Conservation (phyloP, 2,329 filamentous ascomycete genomes). For the Epicoccum nigrum region DNA sequence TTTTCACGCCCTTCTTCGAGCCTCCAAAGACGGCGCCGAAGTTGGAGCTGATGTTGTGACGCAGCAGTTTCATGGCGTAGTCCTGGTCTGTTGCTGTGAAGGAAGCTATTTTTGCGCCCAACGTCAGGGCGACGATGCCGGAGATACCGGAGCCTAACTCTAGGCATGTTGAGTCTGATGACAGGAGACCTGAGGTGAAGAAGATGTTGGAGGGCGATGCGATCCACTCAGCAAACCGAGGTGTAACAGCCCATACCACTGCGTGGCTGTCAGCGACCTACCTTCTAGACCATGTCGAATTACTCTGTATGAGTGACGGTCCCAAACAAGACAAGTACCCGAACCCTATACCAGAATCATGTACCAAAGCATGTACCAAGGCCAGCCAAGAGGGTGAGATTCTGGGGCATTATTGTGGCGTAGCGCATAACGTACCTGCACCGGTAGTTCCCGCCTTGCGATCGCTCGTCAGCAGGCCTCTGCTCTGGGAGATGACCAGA, state of each 20-base stretch:
- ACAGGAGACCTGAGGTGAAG: conserved; percentile 61
- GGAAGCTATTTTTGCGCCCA: conserved; percentile 65
- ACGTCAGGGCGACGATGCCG: conserved; percentile 73
- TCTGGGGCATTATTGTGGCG: conserved; percentile 22
- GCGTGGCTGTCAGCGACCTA: conserved; percentile 9
- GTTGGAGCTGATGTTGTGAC: conserved; percentile 75
- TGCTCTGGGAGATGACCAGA: conserved; percentile 81
- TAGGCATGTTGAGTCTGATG: conserved; percentile 64
- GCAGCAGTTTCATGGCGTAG: conserved; percentile 80
- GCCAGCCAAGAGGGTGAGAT: conserved; percentile 23
- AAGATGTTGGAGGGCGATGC: conserved; percentile 67
- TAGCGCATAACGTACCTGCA: conserved; percentile 57
- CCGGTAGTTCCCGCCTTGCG: conserved; percentile 76
- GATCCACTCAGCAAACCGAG: conserved; percentile 82
- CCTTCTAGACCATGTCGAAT: background rate
- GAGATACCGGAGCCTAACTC: conserved; percentile 92
- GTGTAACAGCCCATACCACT: conserved; percentile 93
- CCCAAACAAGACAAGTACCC: conserved; percentile 5
- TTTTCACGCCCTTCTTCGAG: conserved; percentile 16
- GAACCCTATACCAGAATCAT: conserved; percentile 17
- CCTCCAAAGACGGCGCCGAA: conserved; percentile 19
- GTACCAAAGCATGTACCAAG: conserved; percentile 25
- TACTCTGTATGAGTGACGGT: background rate
- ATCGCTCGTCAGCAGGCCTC: conserved; percentile 77
- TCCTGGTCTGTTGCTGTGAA: conserved; percentile 88